These are phyloP conservation scores for Raffaelea ambrosiae DNA, from an alignment of 2,329 filamentous ascomycete species.

Conservation along the genomic window DNA sequence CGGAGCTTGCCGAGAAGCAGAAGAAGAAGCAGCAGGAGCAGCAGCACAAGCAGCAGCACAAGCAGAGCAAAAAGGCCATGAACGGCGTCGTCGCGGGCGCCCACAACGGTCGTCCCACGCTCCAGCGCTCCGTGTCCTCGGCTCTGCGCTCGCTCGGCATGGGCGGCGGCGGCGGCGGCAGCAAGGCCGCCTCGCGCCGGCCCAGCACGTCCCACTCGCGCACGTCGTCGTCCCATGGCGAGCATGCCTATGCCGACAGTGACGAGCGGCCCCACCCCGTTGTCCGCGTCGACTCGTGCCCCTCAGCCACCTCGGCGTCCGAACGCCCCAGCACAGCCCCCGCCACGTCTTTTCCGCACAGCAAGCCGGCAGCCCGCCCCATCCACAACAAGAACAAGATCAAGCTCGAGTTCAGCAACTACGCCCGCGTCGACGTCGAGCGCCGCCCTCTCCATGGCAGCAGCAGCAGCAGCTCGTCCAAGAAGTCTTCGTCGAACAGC, in stretches of 20 bases:
- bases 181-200: slow-evolving; percentile 25
- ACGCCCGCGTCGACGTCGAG: slow-evolving; percentile 80
- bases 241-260: no score
- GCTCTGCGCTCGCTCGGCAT: slow-evolving; percentile 34
- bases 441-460: slow-evolving; percentile 41
- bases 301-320: no score
- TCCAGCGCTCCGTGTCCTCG: slow-evolving; percentile 38
- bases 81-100: not conserved
- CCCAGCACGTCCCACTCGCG: slow-evolving; percentile 19
- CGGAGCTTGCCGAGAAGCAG: slow-evolving; percentile 46
- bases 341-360: no score
- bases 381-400: slow-evolving; percentile 56
- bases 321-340: no score
- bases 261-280: not conserved
- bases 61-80: not conserved
- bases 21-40: not conserved
- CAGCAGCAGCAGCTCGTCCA: slow-evolving; percentile 22
- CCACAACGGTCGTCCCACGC: slow-evolving; percentile 23
- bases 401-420: slow-evolving; percentile 94
- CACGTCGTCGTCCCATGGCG: slow-evolving; percentile 11
- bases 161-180: not conserved
- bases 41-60: slow-evolving; percentile 11
- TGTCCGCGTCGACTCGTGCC: no score
- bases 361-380: slow-evolving; percentile 34
- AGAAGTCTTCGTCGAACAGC: slow-evolving; percentile 24